Evolutionary conservation across 1,284 basidiomycete species (phyloP).

Genomic region (Microbotryum scabiosae): DNA sequence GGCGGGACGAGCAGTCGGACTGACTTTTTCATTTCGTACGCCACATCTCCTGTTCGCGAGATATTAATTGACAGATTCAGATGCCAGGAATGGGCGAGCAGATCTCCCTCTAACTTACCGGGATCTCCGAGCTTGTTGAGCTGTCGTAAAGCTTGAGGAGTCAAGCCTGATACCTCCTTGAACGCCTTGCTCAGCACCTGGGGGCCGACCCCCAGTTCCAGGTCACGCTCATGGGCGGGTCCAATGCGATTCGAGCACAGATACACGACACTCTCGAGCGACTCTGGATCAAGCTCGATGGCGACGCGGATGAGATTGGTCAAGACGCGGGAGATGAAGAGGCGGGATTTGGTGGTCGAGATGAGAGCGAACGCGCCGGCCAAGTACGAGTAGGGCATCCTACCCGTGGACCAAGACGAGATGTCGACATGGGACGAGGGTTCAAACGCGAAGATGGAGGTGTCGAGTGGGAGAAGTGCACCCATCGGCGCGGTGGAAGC

Average conservation of each 20-base stretch:
- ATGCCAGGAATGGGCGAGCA: not conserved
- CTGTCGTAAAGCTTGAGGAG: constrained; percentile 56
- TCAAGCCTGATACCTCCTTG: constrained; percentile 70
- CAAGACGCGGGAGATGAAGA: constrained; percentile 65
- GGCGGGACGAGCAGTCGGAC: constrained; percentile 19
- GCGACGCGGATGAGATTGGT: constrained; percentile 72
- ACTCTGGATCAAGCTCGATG: constrained; percentile 56
- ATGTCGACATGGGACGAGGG: constrained; percentile 30
- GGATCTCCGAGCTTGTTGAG: constrained; percentile 40
- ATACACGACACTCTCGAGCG: constrained; percentile 74
- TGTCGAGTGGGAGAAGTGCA: constrained; percentile 27
- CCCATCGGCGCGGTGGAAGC: not conserved
- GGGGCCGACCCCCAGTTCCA: constrained; percentile 41
- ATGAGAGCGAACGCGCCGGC: constrained; percentile 65
- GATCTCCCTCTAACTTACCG: not conserved
- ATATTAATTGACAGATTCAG: constrained; percentile 61
- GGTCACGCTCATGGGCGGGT: constrained; percentile 46
- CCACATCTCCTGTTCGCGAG: constrained; percentile 59
- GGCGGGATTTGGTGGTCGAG: constrained; percentile 70
- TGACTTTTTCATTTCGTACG: constrained; percentile 60
- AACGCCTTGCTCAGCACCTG: constrained; percentile 72
- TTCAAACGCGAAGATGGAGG: constrained; percentile 38
- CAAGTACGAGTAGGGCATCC: constrained; percentile 70
- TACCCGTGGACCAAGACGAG: constrained; percentile 7
- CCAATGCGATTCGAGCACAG: constrained; percentile 77